Conservation (phyloP, 768 basidiomycete species). For the Gautieria morchelliformis region DNA sequence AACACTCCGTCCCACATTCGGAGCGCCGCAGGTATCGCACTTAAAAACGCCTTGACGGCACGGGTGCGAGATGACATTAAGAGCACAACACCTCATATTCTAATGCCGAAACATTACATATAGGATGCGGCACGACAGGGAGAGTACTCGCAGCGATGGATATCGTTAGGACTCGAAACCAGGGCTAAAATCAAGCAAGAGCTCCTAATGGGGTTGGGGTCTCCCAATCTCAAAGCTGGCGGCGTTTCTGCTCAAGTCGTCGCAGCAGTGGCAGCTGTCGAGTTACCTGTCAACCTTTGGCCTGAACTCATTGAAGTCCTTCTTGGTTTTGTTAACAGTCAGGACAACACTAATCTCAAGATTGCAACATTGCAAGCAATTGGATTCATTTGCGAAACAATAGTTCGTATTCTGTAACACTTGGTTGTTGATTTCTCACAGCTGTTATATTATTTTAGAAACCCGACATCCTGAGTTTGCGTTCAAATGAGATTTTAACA, state of each 20-base stretch:
- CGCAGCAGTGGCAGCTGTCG: conserved; percentile 87
- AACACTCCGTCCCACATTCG: conserved; percentile 60
- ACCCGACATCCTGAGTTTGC: conserved; percentile 80
- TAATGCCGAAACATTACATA: background rate
- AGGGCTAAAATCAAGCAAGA: conserved; percentile 83
- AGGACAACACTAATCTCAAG: conserved; percentile 59
- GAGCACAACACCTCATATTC: too few species aligned
- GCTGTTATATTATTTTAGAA: conserved; percentile 40
- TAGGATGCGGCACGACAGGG: conserved; percentile 70
- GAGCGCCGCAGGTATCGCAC: conserved; percentile 91
- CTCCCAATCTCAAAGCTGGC: conserved; percentile 61
- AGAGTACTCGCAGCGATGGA: conserved; percentile 75
- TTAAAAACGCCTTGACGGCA: conserved; percentile 92
- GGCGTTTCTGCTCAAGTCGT: conserved; percentile 89
- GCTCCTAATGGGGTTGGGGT: conserved; percentile 73
- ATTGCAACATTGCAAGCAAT: conserved; percentile 90
- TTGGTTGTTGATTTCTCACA: background rate
- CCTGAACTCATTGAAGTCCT: conserved; percentile 81
- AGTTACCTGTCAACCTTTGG: conserved; percentile 86
- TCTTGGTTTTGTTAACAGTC: conserved; percentile 77
- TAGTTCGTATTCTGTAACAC: conserved; percentile 48
- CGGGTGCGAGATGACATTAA: conserved; percentile 44
- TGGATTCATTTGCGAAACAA: conserved; percentile 94
- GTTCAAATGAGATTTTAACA: conserved; percentile 95
- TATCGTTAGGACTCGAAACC: conserved; percentile 55